A percentile compares a stretch with the other conserved stretches of the same genome.
phyloP scores from a whole-genome alignment of 225 moss, liverwort and hornwort species.

The Pseudisothecium myosuroides region DNA sequence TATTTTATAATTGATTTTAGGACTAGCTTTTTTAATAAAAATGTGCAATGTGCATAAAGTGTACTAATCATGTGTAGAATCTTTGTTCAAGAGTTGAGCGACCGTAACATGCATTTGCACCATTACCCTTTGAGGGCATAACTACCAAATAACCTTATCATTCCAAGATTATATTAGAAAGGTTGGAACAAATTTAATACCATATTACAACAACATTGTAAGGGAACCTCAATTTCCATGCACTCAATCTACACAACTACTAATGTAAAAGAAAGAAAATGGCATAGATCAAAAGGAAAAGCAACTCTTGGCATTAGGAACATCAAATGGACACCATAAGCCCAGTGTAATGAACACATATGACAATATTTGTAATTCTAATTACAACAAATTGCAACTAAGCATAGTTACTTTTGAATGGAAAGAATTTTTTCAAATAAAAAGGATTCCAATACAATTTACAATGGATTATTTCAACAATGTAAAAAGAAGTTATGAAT shows the following conservation, averaged over 20 bases:
- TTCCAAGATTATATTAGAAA: not conserved
- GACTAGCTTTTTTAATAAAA: no score
- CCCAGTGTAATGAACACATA: rapidly evolving
- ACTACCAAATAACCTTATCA: not conserved
- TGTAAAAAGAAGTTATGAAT: not conserved
- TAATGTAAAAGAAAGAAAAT: not conserved
- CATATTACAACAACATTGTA: rapidly evolving
- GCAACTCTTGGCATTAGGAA: not conserved
- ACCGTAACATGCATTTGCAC: rapidly evolving
- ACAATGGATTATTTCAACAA: not conserved
- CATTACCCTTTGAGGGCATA: not conserved
- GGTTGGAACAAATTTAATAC: not conserved
- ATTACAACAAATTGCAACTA: not conserved
- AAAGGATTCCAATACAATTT: not conserved
- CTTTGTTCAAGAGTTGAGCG: not conserved
- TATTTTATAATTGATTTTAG: not conserved
- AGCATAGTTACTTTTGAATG: not conserved
- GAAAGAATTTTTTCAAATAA: not conserved
- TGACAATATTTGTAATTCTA: rapidly evolving
- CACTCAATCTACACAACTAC: not conserved
- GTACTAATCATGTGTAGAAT: not conserved
- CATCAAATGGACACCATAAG: not conserved
- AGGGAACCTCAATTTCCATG: not conserved
- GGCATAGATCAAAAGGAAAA: not conserved
- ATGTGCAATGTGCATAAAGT: not conserved